Base-by-base conservation (phyloP, 768 basidiomycete genomes). In the Tephrocybe sp. region DNA sequence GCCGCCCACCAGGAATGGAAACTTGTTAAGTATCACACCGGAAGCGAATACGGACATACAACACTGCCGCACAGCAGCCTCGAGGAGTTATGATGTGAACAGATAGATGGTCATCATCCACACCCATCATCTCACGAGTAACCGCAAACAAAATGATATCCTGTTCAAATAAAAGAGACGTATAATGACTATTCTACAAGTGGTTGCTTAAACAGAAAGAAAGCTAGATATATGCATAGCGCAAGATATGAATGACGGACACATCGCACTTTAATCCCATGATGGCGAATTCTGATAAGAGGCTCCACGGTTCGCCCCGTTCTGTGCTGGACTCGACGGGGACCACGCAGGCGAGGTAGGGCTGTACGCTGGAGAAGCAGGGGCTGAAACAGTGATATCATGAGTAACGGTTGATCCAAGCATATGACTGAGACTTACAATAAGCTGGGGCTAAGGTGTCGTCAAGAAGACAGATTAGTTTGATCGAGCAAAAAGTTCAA, bases 311-410 rank as follows among this genome's bases (percentile, higher is more conserved):
- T 60, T 59, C 6, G 68, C 64, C 37, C 76, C 75, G 46, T 79
- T 78, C 51, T 85, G 83, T 25, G 85, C 77, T n/a, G 88, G 89
- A 57, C 87, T 90, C 32, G 86, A 82, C 7, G 88, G 88, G 6
- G 88, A 89, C 87, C 87, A 90, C 40, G 78, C 74, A n/a, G 89
- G 90, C 15, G 89, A 92, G 2, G 88, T 88, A 38, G 90, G 90
- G 57, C 88, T 90, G 68, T 92, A 93, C 15, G 86, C 88, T 25
- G 90, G 90, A 28, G 90, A 93, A 7, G 88, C 86, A 20, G 90
- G 90, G 33, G 90, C 86, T 90, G 59, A 23, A 25, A 40, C 3
- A 57, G 28, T 53, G 53, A 39, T 38, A 30, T 41, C 8, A 51
- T 51, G 53, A 63, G 55, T 48, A 50, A 61, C 11, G 63, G n/a